Base-by-base conservation (phyloP, 2,329 filamentous ascomycete genomes). In the Plectosphaerella cucumerina region DNA sequence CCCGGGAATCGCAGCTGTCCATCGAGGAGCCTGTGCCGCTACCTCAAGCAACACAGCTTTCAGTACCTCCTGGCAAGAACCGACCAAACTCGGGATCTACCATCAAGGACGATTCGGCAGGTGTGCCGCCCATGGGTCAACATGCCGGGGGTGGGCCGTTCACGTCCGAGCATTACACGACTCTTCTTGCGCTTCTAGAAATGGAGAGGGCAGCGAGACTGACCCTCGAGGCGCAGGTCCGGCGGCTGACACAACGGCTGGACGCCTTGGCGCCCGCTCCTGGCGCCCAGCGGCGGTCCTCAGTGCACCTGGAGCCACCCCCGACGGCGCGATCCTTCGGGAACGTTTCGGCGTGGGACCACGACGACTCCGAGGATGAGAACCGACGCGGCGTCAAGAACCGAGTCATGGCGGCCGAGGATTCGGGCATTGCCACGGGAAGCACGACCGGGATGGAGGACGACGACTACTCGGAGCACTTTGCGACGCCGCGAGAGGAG, bases 151-250 rank as follows among this genome's bases (percentile, higher is more conserved):
- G 59, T 6, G 64, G 62, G 8, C 52, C 62, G 1, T 65, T 74
- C 20, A 69, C 69, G 2, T 60, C 65, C 15, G 75, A 81, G 46
- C 73, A 80, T 47, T 80, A 79, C 53, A 69, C 70, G 6, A 73
- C 70, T 2, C 68, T 85, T 15, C 62, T 77, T 23, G 70, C 73
- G 15, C 70, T 85, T 50, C 69, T 86, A 22, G 72, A 82, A 51
- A 71, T 73, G 2, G 83, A 86, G 61, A 79, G 81, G 22, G 72
- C 73, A 1, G 78, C 78, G 5, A 74, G 83, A 5, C 70, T 76
- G 50, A 69, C 73, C 4, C 72, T 86, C 5, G 83, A 85, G 61
- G 66, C 70, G 2, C 74, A 84, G 51, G 79, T 86, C 31, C 76
- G 71, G 50, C 75, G 71, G 41, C 68, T 86, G 6, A 72, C 70